Evolutionary conservation across 169 alveolate genomes (phyloP).

Genomic region (Theileria parva): DNA sequence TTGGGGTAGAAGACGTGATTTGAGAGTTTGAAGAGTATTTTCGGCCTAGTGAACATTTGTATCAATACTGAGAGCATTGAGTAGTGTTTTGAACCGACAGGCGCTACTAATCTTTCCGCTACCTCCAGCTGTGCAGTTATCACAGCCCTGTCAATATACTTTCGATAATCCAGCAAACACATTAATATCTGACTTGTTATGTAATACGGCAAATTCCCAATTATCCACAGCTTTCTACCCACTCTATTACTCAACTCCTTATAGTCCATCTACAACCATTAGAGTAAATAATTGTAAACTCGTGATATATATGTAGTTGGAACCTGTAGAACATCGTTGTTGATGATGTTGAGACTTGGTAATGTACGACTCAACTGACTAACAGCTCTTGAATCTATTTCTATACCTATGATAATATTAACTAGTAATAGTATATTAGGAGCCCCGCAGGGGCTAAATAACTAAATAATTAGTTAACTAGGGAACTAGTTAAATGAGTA

Average conservation of each 20-base stretch:
- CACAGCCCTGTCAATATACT: constrained; percentile 77
- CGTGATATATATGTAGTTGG: background rate
- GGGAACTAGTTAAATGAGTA: too few species aligned
- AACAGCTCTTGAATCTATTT: constrained; percentile 81
- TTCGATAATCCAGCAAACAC: constrained; percentile 77
- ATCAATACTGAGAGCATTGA: constrained; percentile 75
- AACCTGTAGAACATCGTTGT: constrained; percentile 82
- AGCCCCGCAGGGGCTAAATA: background rate
- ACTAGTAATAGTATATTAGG: too few species aligned
- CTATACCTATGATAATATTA: constrained; percentile 59
- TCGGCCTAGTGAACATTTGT: constrained; percentile 66
- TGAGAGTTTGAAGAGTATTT: constrained; percentile 75
- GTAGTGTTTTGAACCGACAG: constrained; percentile 62
- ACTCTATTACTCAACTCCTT: constrained; percentile 65
- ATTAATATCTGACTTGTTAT: constrained; percentile 82
- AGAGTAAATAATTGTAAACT: too few species aligned
- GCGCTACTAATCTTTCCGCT: constrained; percentile 77
- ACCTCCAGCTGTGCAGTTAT: constrained; percentile 82
- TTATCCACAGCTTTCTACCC: constrained; percentile 68
- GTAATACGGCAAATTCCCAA: constrained; percentile 83
- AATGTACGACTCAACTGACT: constrained; percentile 75
- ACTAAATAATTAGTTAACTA: too few species aligned
- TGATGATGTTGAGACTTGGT: constrained; percentile 79
- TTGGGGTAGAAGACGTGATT: constrained; percentile 76
- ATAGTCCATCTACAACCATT: constrained; percentile 70